These are phyloP conservation scores for Auriscalpium orientale DNA, from an alignment of 768 basidiomycete species.

Conservation along the genomic window DNA sequence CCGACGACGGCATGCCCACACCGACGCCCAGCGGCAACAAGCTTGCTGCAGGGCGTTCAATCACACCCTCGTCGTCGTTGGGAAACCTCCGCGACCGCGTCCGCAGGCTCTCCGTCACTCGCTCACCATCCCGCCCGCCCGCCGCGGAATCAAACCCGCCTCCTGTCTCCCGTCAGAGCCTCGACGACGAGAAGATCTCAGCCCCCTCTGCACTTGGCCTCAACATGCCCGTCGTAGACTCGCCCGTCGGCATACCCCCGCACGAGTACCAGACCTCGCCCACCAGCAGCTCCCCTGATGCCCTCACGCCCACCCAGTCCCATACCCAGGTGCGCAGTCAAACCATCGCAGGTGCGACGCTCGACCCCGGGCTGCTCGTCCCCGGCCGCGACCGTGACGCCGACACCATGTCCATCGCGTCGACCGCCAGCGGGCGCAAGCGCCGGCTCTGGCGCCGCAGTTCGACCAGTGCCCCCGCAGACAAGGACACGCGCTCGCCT, in stretches of 20 bases:
- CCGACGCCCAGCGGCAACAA: conserved; percentile 5
- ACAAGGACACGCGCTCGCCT: conserved; percentile 7
- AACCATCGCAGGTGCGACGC: not conserved
- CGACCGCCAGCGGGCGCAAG: conserved; percentile 15
- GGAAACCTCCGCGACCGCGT: conserved; percentile 12
- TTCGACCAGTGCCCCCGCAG: conserved; percentile 24
- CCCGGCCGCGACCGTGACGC: conserved; percentile 12
- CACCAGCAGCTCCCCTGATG: not conserved
- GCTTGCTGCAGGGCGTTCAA: not conserved
- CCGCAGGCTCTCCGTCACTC: conserved; percentile 8
- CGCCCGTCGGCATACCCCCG: conserved; percentile 26
- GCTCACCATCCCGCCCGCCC: conserved; percentile 7
- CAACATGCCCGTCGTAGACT: conserved; percentile 35
- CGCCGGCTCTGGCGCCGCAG: conserved; percentile 8
- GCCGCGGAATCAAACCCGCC: not conserved
- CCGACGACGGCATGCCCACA: conserved; percentile 8
- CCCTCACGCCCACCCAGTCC: not conserved
- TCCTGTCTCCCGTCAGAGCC: not conserved
- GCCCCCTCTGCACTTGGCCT: not conserved
- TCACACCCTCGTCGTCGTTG: conserved; percentile 10
- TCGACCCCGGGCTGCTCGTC: conserved; percentile 5
- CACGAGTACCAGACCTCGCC: conserved; percentile 1
- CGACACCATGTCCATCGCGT: conserved; percentile 13
- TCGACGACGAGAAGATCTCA: not conserved
- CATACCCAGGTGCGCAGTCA: not conserved